Evolutionary conservation across 768 basidiomycete genomes (phyloP).

Genomic region (Naganishia onofrii): DNA sequence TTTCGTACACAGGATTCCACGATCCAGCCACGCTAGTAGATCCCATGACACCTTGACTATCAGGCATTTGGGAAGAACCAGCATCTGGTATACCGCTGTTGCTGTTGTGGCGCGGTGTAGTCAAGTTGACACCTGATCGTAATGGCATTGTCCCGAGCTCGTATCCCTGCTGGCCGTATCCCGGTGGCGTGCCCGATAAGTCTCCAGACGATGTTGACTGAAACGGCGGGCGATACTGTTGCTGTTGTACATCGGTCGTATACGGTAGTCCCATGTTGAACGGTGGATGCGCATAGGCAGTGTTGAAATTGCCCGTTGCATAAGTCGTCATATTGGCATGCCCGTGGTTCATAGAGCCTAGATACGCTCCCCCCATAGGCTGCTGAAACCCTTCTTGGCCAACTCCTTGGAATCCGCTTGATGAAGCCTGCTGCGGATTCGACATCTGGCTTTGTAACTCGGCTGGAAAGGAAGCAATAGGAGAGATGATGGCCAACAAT

Average conservation of each 20-base stretch:
- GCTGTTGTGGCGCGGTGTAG: not conserved
- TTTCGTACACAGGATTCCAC: not conserved
- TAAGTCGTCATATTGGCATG: constrained; percentile 9
- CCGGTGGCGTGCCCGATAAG: not conserved
- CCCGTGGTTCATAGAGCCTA: constrained; percentile 3
- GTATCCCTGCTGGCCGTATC: constrained; percentile 7
- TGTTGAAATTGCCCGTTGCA: constrained; percentile 3
- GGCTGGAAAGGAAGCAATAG: not conserved
- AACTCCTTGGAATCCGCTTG: not conserved
- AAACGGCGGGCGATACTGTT: not conserved
- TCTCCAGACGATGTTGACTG: not conserved
- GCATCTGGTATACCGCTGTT: not conserved
- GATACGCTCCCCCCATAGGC: not conserved
- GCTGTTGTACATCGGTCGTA: not conserved
- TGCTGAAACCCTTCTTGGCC: constrained; percentile 2
- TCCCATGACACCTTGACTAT: not conserved
- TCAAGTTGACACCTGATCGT: constrained; percentile 9
- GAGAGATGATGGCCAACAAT: not conserved
- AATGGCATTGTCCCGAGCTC: not conserved
- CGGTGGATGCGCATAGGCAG: constrained; percentile 17
- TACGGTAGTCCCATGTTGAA: constrained; percentile 10
- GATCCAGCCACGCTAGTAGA: not conserved
- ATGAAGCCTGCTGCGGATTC: not conserved
- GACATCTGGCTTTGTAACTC: constrained; percentile 10
- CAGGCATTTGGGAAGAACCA: not conserved